Base-by-base conservation (phyloP, 139 green algal genomes). In the Parachlorella kessleri region DNA sequence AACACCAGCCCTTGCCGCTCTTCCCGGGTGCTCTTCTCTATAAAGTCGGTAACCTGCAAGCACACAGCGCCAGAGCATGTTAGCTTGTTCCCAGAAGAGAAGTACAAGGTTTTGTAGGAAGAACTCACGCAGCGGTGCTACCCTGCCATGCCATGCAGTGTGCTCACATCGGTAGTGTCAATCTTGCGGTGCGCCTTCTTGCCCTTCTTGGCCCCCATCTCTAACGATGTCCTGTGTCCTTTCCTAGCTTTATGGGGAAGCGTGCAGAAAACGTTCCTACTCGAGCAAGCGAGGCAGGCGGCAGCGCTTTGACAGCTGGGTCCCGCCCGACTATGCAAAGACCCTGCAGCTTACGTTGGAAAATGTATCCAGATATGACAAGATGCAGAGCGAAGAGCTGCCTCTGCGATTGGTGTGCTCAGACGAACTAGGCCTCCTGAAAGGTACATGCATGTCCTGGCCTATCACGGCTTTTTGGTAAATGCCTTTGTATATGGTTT, bases 11-110 rank as follows among this genome's bases (percentile, higher is more conserved):
- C 85, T 32, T 87, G 80, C 26, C 84, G 81, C 71, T 91, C 73
- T 69, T 94, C 75, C 66, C 88, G 81, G 0, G 84, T 90, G 10
- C 84, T 30, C 32, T 89, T 75, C 68, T 88, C 80, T 7, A 94
- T 28, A 28, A 85, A 84, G 1, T 87, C 73, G 33, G 90, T 81
- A 3, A 95, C 81, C 91, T 95, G 85, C 39, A 72, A 28, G 32
- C 3, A 76, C 4, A 55, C 74, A n/a, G 36, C 21, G 48, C 21
- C 21, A 48, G 26, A 67, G 9, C 3, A 9, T 66, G 39, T 36
- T 33, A 26, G 69, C 10, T 36, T 32, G 9, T 23, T n/a, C n/a
- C 24, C 26, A 66, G 69, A 30, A 75, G 41, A 7, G 23, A 33
- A 23, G 18, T 14, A 66, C 42, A 54, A 14, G 7, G 8, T 78